Evolutionary conservation across 2,329 filamentous ascomycete genomes (phyloP).

Genomic region (Daldinia sp.): DNA sequence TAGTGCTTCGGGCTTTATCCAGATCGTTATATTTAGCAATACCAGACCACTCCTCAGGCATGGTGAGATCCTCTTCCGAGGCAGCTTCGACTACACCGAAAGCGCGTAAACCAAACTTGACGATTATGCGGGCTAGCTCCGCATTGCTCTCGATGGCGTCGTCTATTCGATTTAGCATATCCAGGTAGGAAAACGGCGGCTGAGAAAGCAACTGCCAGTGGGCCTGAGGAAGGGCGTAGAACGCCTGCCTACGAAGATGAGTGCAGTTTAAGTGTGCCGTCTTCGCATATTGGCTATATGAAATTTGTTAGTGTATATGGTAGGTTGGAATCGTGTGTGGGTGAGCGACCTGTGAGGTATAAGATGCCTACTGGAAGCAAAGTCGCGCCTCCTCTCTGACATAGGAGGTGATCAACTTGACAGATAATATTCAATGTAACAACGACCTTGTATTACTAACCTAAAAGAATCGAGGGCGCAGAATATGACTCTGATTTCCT

Average conservation of each 20-base stretch:
- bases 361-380: constrained; percentile 24
- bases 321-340: neutral
- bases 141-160: constrained; percentile 90
- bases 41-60: constrained; percentile 72
- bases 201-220: constrained; percentile 86
- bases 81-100: constrained; percentile 61
- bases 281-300: constrained; percentile 79
- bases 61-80: constrained; percentile 51
- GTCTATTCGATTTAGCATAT: constrained; percentile 81
- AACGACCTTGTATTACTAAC: constrained; percentile 60
- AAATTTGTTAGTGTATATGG: constrained; percentile 28
- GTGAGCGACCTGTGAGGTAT: constrained; percentile 14
- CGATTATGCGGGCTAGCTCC: constrained; percentile 79
- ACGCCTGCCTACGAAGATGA: constrained; percentile 87
- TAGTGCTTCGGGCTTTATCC: constrained; percentile 90
- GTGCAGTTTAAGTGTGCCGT: constrained; percentile 90
- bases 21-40: constrained; percentile 77
- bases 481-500: constrained; percentile 82
- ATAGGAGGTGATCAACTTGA: constrained; percentile 12
- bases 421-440: neutral
- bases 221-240: constrained; percentile 85
- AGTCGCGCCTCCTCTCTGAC: constrained; percentile 22
- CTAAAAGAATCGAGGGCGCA: constrained; percentile 87
- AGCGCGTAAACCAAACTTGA: constrained; percentile 71
- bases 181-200: constrained; percentile 83